A percentile compares a stretch with the other conserved stretches of the same genome.
Evolutionary conservation across 768 basidiomycete genomes (phyloP).

Genomic region (Filobasidium wieringae): DNA sequence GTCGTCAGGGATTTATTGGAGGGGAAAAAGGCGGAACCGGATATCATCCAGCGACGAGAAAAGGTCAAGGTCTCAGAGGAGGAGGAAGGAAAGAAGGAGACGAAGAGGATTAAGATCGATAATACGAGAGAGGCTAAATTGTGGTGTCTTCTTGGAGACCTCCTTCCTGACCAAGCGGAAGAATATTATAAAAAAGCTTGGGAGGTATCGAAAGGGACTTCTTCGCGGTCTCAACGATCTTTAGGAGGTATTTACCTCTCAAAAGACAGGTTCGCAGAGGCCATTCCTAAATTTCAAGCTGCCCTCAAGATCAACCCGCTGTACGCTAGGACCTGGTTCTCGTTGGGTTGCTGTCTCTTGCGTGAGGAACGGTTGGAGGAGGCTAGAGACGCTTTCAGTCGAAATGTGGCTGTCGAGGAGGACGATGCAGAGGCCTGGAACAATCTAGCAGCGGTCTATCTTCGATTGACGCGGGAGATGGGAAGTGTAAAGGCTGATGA

Average conservation of each 20-base stretch:
- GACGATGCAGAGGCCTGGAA: constrained; percentile 98
- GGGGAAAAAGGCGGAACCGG: constrained; percentile 72
- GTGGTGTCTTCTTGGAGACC: constrained; percentile 89
- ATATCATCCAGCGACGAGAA: constrained; percentile 47
- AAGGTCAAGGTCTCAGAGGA: constrained; percentile 34
- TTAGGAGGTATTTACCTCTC: constrained; percentile 75
- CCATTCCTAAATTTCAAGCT: constrained; percentile 54
- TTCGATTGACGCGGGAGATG: constrained; percentile 52
- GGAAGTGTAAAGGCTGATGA: neutral
- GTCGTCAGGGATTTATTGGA: constrained; percentile 77
- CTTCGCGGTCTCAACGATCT: constrained; percentile 81
- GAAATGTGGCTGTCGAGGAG: constrained; percentile 82
- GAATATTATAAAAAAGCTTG: constrained; percentile 75
- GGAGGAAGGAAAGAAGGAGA: constrained; percentile 11
- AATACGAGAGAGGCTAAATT: constrained; percentile 71
- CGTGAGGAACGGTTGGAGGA: constrained; percentile 72
- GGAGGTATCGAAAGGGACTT: constrained; percentile 64
- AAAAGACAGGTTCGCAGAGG: constrained; percentile 51
- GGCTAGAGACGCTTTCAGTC: constrained; percentile 67
- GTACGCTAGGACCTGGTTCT: constrained; percentile 80
- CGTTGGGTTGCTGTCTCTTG: constrained; percentile 83
- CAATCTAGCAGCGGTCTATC: constrained; percentile 86
- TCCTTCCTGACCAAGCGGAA: constrained; percentile 49
- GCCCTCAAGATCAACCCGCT: constrained; percentile 85
- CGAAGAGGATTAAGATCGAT: constrained; percentile 44